Evolutionary conservation across 2,329 filamentous ascomycete genomes (phyloP).

Genomic region (Lecanicillium sp.): DNA sequence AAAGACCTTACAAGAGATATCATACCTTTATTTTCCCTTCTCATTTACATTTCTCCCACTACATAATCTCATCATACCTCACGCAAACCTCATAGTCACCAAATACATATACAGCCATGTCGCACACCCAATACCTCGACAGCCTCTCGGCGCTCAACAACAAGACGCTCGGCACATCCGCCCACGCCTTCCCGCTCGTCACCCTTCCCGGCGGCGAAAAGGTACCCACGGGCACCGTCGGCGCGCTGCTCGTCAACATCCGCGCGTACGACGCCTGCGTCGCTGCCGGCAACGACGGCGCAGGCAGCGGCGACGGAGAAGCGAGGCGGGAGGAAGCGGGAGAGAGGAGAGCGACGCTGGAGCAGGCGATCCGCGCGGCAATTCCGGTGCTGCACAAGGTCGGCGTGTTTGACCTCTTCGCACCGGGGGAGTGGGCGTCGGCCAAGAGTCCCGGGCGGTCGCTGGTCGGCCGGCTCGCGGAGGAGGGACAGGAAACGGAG

Average conservation of each 20-base stretch:
- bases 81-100: no score
- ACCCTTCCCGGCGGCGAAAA: conserved; percentile 15
- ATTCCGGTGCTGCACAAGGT: conserved; percentile 15
- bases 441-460: conserved; percentile 8
- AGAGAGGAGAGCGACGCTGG: no score
- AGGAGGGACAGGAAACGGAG: background rate
- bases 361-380: conserved; percentile 11
- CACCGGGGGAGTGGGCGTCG: conserved; percentile 14
- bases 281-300: background rate
- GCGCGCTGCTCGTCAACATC: conserved; percentile 15
- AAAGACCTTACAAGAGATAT: no score
- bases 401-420: conserved; percentile 16
- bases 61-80: background rate
- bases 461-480: conserved; percentile 14
- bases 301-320: no score
- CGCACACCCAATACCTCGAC: background rate
- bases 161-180: conserved; percentile 11
- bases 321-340: no score
- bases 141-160: conserved; percentile 15
- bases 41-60: no score
- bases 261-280: conserved; percentile 11
- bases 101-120: background rate
- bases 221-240: conserved; percentile 15
- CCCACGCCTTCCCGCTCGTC: conserved; percentile 14
- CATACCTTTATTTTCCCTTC: no score